Conservation (phyloP, 768 basidiomycete genomes). For the Obba rivulosa region DNA sequence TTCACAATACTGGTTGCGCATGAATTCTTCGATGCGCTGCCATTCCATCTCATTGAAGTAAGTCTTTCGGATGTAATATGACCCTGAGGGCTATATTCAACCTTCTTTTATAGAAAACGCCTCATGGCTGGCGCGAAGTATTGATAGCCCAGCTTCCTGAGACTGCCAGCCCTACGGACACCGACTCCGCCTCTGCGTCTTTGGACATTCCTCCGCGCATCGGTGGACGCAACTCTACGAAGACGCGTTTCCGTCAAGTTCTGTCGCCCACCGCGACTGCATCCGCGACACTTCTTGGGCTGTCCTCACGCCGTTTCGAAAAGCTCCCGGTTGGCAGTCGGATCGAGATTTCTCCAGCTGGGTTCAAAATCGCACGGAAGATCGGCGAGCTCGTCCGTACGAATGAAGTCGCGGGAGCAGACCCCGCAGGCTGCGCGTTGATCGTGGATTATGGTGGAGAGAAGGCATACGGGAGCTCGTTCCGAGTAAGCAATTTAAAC, state of each 20-base stretch:
- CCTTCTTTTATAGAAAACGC: conserved; percentile 50
- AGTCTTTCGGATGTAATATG: conserved; percentile 12
- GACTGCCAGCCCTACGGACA: conserved; percentile 26
- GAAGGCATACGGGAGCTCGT: conserved; percentile 62
- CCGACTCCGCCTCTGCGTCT: conserved; percentile 9
- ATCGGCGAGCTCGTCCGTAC: conserved; percentile 58
- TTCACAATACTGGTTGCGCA: conserved; percentile 91
- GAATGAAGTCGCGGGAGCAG: conserved; percentile 23
- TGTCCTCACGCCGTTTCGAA: conserved; percentile 66
- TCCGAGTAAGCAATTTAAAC: conserved; percentile 58
- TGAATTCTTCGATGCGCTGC: conserved; percentile 96
- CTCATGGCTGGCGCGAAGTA: conserved; percentile 83
- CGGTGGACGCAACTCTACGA: conserved; percentile 6
- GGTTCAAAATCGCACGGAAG: conserved; percentile 62
- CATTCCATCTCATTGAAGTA: conserved; percentile 86
- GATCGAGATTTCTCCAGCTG: conserved; percentile 75
- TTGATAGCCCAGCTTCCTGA: conserved; percentile 52
- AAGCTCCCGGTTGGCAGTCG: conserved; percentile 62
- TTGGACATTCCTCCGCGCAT: background rate
- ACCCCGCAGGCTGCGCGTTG: conserved; percentile 51
- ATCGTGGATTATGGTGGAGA: conserved; percentile 88
- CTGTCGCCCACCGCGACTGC: conserved; percentile 56
- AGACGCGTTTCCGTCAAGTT: conserved; percentile 51
- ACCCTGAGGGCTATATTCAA: background rate
- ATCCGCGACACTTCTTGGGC: conserved; percentile 49